Percentiles rank a stretch among this genome's conserved stretches.
Evolutionary conservation across 108 stramenopile species (phyloP).

Genomic region (Chaetoceros tenuissimus): DNA sequence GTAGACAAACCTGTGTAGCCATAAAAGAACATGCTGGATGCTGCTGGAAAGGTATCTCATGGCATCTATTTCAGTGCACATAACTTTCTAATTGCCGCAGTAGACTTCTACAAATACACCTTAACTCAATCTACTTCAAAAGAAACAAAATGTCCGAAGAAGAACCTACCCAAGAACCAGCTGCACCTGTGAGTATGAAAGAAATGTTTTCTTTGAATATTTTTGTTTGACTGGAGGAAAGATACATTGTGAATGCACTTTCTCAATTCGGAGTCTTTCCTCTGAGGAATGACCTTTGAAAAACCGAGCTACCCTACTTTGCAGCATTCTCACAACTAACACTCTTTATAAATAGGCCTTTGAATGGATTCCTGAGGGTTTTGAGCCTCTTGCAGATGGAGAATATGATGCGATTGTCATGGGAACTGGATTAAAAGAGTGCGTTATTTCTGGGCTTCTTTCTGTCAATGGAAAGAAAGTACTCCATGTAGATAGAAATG

Average conservation of each 20-base stretch:
- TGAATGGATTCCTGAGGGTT: conserved; percentile 89
- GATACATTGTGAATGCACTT: too few relatives aligned
- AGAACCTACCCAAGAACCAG: background rate
- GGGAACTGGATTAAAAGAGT: conserved; percentile 98
- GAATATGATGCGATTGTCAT: conserved; percentile 99
- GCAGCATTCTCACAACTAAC: background rate
- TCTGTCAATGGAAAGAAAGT: conserved; percentile 92
- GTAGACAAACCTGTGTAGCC: too few relatives aligned
- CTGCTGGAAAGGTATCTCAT: too few relatives aligned
- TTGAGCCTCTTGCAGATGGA: conserved; percentile 94
- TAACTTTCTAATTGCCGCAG: too few relatives aligned
- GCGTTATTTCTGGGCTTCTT: conserved; percentile 95
- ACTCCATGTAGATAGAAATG: conserved; percentile 95
- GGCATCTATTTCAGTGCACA: too few relatives aligned
- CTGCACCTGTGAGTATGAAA: background rate
- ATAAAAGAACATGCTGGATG: too few relatives aligned
- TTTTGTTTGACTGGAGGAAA: too few relatives aligned
- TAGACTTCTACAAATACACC: background rate
- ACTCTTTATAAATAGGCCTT: conserved; percentile 32
- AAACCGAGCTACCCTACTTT: background rate
- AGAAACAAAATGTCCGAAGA: too few relatives aligned
- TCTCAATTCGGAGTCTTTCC: too few relatives aligned
- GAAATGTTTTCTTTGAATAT: too few relatives aligned
- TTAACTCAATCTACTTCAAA: background rate
- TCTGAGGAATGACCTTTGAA: too few relatives aligned